phyloP scores from a whole-genome alignment of 371 early-diverging fungal species.

The Mucor sp. region DNA sequence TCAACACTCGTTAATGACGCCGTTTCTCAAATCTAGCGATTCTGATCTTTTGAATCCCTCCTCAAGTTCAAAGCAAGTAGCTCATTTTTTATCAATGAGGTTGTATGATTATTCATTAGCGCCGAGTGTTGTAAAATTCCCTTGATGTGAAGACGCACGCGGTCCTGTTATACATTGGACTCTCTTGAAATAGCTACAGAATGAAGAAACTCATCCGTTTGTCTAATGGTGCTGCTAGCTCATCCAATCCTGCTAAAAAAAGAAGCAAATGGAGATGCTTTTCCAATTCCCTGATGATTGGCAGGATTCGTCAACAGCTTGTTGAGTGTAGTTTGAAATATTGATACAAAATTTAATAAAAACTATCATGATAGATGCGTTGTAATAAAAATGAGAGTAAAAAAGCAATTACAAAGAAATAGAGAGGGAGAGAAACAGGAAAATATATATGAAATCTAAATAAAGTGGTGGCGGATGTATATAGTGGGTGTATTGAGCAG shows the following conservation, averaged over 20 bases:
- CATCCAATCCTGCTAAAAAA: not conserved
- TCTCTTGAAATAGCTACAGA: too few relatives aligned
- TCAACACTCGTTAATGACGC: not conserved
- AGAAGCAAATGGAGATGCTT: too few relatives aligned
- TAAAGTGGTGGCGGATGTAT: not conserved
- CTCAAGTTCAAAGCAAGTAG: not conserved
- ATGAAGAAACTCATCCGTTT: too few relatives aligned
- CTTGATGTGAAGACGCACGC: too few relatives aligned
- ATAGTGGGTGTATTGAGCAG: not conserved
- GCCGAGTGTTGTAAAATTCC: too few relatives aligned
- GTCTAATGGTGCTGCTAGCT: too few relatives aligned
- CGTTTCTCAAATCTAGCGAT: not conserved
- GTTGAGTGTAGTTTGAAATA: not conserved
- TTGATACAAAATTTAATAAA: not conserved
- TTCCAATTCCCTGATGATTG: too few relatives aligned
- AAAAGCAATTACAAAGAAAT: constrained; percentile 2
- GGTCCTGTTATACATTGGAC: too few relatives aligned
- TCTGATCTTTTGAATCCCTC: not conserved
- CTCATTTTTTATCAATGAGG: not conserved
- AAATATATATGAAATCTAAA: not conserved
- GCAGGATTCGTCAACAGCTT: not conserved
- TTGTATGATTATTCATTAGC: too few relatives aligned
- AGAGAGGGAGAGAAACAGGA: not conserved
- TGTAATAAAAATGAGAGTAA: not conserved
- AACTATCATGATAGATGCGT: not conserved